These are phyloP conservation scores for Astragalus glycyphyllos DNA, from an alignment of 306 rosid genomes.

Conservation along the genomic window DNA sequence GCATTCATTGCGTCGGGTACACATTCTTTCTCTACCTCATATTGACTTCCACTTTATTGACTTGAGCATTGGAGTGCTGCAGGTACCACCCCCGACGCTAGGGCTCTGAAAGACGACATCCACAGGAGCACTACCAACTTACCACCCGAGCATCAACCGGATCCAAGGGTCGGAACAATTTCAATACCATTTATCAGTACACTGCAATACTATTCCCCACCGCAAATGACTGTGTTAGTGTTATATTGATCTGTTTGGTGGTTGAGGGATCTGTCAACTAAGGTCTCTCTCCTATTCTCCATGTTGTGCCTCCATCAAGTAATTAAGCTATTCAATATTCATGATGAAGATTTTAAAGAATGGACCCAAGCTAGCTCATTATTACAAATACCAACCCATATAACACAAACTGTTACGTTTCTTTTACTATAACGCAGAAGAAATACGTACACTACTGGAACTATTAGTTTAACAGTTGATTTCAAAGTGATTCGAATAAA, in stretches of 20 bases:
- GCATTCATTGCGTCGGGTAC: no score
- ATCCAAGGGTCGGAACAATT: neutral
- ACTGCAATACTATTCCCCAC: neutral
- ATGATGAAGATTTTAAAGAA: constrained; percentile 34
- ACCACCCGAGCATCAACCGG: no score
- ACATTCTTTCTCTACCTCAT: no score
- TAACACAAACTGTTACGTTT: constrained; percentile 3
- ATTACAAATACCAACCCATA: constrained; percentile 10
- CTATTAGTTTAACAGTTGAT: neutral
- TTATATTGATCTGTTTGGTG: constrained; percentile 34
- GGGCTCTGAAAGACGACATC: no score
- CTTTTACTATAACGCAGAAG: no score
- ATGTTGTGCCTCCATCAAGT: constrained; percentile 13
- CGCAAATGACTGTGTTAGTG: constrained; percentile 11
- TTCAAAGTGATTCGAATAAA: constrained; percentile 22
- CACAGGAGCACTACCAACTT: no score
- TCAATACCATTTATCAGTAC: constrained; percentile 24
- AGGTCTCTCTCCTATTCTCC: constrained; percentile 22
- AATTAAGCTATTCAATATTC: neutral
- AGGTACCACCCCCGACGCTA: no score
- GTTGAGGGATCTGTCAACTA: constrained; percentile 33
- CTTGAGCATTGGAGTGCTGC: no score
- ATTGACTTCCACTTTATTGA: no score
- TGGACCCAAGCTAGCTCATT: constrained; percentile 31
- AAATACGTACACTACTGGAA: no score